These are phyloP conservation scores for Monosporascus sp. DNA, from an alignment of 2,329 filamentous ascomycete genomes.

Conservation along the genomic window DNA sequence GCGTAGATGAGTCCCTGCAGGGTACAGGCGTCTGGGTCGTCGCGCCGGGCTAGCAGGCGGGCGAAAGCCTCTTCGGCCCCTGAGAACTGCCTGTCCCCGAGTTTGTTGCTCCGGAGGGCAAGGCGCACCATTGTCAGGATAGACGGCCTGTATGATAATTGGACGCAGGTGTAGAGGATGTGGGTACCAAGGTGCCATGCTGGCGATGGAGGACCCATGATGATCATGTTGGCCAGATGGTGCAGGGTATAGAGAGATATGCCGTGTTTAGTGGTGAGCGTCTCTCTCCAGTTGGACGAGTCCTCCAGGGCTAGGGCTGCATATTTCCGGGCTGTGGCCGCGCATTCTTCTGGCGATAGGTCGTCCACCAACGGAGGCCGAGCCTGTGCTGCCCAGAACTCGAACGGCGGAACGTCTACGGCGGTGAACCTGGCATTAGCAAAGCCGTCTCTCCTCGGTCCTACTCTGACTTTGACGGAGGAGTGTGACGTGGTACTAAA, in stretches of 20 bases:
- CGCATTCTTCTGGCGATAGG: conserved; percentile 17
- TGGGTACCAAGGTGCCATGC: conserved; percentile 22
- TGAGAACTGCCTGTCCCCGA: conserved; percentile 14
- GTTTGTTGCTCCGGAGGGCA: conserved; percentile 7
- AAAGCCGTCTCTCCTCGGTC: conserved; percentile 7
- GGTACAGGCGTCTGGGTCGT: conserved; percentile 30
- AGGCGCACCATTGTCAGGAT: conserved; percentile 27
- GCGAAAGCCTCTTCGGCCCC: conserved; percentile 15
- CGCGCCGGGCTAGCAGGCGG: conserved; percentile 15
- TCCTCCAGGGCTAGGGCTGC: conserved; percentile 16
- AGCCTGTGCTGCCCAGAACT: conserved; percentile 19
- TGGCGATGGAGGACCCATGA: conserved; percentile 1
- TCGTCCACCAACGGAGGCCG: conserved; percentile 7
- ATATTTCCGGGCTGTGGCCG: conserved; percentile 18
- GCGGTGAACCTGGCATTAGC: conserved; percentile 16
- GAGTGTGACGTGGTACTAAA: neutral
- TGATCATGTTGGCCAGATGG: conserved; percentile 24
- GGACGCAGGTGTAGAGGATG: conserved; percentile 30
- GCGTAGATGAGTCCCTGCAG: conserved; percentile 27
- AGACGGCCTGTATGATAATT: conserved; percentile 30
- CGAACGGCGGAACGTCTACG: conserved; percentile 21
- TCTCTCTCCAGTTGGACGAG: conserved; percentile 17
- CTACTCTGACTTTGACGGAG: neutral
- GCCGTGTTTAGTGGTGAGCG: conserved; percentile 11
- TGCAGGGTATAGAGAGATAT: conserved; percentile 24